These are phyloP conservation scores for Salvia hispanica DNA, from an alignment of 257 asterid species.

Conservation along the genomic window DNA sequence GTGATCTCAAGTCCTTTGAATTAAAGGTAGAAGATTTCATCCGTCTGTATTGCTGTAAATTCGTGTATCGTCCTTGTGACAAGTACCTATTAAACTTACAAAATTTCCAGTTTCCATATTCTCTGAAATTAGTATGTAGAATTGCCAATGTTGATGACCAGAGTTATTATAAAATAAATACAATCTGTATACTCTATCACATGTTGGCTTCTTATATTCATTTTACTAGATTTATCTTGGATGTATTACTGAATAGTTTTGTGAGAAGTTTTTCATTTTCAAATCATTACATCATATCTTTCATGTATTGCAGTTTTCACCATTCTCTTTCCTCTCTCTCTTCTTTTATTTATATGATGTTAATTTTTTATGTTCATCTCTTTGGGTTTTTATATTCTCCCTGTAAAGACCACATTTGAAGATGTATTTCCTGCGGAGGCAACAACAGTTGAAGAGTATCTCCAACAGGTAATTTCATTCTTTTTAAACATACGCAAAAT, in stretches of 20 bases:
- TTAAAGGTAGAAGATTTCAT: constrained; percentile 57
- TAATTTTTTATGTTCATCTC: constrained; percentile 15
- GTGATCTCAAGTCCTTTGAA: constrained; percentile 96
- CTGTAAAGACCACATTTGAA: constrained; percentile 80
- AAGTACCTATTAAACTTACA: constrained; percentile 12
- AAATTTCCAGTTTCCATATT: not conserved
- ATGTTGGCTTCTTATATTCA: constrained; percentile 21
- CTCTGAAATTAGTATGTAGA: constrained; percentile 4
- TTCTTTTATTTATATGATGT: not conserved
- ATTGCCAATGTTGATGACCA: not conserved
- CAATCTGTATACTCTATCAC: not conserved
- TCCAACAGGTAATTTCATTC: constrained; percentile 72
- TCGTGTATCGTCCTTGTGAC: constrained; percentile 7
- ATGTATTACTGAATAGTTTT: not conserved
- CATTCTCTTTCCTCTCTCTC: not conserved
- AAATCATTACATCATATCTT: constrained; percentile 5
- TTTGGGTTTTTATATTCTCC: constrained; percentile 30
- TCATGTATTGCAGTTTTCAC: constrained; percentile 12
- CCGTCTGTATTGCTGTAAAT: constrained; percentile 4
- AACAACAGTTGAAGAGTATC: constrained; percentile 89
- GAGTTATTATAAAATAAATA: constrained; percentile 7
- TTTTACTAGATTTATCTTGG: constrained; percentile 14
- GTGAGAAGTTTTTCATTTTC: constrained; percentile 14
- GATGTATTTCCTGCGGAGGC: constrained; percentile 99
- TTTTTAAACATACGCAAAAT: constrained; percentile 20